Conservation (phyloP, 805 yeast genomes). For the Zygosaccharomyces pseudorouxii region DNA sequence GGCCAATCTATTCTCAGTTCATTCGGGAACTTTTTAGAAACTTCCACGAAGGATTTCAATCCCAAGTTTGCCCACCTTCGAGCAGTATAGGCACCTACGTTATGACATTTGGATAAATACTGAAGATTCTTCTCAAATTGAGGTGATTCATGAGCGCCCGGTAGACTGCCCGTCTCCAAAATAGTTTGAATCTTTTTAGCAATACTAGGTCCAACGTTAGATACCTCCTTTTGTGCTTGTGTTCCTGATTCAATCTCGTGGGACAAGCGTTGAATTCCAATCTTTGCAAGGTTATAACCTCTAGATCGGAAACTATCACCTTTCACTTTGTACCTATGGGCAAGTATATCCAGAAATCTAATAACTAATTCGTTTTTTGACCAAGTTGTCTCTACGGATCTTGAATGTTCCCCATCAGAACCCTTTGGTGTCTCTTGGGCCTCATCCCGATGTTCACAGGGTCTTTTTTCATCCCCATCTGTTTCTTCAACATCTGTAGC, state of each 20-base stretch:
- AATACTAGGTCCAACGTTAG: constrained; percentile 29
- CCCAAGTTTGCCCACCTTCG: constrained; percentile 23
- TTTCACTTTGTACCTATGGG: constrained; percentile 23
- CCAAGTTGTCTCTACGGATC: neutral
- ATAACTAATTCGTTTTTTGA: constrained; percentile 19
- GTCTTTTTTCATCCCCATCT: neutral
- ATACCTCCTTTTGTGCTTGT: constrained; percentile 24
- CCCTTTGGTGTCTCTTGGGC: neutral
- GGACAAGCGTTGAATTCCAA: constrained; percentile 21
- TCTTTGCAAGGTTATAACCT: constrained; percentile 28
- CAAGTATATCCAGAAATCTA: constrained; percentile 18
- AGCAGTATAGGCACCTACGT: constrained; percentile 29
- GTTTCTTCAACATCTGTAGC: constrained; percentile 1
- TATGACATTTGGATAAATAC: constrained; percentile 30
- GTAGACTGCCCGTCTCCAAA: constrained; percentile 23
- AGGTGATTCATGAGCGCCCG: constrained; percentile 20
- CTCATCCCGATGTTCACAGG: neutral
- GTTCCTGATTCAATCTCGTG: constrained; percentile 24
- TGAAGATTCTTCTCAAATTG: constrained; percentile 17
- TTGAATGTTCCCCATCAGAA: neutral
- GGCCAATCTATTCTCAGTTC: constrained; percentile 27
- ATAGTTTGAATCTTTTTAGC: constrained; percentile 30
- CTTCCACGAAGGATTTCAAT: constrained; percentile 20
- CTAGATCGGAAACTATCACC: constrained; percentile 30
- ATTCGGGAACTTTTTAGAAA: constrained; percentile 15